These are phyloP conservation scores for Sporothrix schenckii DNA, from an alignment of 2,329 filamentous ascomycete genomes.

Conservation along the genomic window DNA sequence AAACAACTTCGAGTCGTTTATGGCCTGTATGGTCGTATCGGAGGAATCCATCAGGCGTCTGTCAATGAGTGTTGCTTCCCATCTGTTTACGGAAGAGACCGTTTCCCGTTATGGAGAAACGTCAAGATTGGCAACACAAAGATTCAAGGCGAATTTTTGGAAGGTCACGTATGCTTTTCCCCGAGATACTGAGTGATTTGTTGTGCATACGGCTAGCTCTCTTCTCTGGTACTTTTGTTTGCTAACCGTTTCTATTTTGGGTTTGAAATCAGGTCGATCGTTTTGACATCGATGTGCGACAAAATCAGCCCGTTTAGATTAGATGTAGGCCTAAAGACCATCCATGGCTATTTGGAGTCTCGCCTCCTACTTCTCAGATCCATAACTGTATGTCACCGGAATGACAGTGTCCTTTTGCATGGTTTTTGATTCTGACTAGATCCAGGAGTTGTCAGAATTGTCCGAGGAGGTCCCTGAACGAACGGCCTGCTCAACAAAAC, in stretches of 20 bases:
- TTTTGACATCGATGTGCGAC: constrained; percentile 55
- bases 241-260: background rate
- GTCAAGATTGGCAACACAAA: constrained; percentile 45
- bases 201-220: background rate
- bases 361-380: constrained; percentile 57
- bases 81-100: constrained; percentile 49
- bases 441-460: constrained; percentile 58
- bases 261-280: constrained; percentile 42
- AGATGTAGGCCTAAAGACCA: constrained; percentile 50
- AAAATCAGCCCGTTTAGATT: constrained; percentile 50
- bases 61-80: constrained; percentile 53
- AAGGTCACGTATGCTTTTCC: constrained; percentile 50
- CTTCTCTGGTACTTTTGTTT: constrained; percentile 11
- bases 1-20: constrained; percentile 55
- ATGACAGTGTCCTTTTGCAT: background rate
- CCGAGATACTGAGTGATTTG: background rate
- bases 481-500: constrained; percentile 54
- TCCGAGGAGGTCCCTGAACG: constrained; percentile 60
- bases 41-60: constrained; percentile 54
- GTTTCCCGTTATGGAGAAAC: constrained; percentile 45
- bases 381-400: constrained; percentile 50
- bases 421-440: background rate
- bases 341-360: constrained; percentile 61
- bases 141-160: constrained; percentile 55
- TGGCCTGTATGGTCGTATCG: constrained; percentile 58